Conservation (phyloP, 345 rosid species). For the Syzygium aromaticum region DNA sequence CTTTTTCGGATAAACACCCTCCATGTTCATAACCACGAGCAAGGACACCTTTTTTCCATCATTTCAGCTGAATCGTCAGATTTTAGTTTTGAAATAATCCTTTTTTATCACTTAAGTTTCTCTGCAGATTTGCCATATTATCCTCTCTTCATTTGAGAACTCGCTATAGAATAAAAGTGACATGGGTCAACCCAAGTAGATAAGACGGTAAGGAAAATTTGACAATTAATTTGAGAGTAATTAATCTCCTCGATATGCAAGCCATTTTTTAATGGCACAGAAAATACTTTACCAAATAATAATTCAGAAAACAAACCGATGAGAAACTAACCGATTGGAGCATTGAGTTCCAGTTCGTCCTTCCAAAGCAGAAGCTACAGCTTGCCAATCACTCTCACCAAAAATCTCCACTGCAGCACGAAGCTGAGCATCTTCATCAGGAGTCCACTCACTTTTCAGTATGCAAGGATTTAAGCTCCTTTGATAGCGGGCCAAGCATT, state of each 20-base stretch:
- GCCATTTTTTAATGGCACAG: not conserved
- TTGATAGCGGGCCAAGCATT: slow-evolving; percentile 76
- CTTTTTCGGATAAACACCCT: not conserved
- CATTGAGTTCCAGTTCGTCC: slow-evolving; percentile 86
- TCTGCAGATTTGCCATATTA: not conserved
- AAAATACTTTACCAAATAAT: not conserved
- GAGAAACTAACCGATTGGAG: slow-evolving; percentile 65
- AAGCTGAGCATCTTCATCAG: slow-evolving; percentile 82
- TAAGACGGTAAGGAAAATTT: not conserved
- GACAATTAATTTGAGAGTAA: not conserved
- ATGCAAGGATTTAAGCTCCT: slow-evolving; percentile 71
- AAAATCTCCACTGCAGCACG: slow-evolving; percentile 51
- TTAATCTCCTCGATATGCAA: not conserved
- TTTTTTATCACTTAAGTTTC: not conserved
- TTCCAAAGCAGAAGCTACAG: slow-evolving; percentile 59
- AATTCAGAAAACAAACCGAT: not conserved
- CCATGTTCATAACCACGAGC: not conserved
- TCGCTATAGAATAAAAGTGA: not conserved
- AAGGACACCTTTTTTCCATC: not conserved
- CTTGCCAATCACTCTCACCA: slow-evolving; percentile 86
- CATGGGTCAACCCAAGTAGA: not conserved
- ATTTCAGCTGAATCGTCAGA: not conserved
- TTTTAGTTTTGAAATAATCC: not conserved
- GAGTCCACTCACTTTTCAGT: slow-evolving; percentile 67
- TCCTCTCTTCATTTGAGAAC: not conserved